A percentile compares a stretch with the other conserved stretches of the same genome.
These are phyloP conservation scores for Nannochloropsis gaditana DNA, from an alignment of 108 stramenopile species.

Conservation along the genomic window DNA sequence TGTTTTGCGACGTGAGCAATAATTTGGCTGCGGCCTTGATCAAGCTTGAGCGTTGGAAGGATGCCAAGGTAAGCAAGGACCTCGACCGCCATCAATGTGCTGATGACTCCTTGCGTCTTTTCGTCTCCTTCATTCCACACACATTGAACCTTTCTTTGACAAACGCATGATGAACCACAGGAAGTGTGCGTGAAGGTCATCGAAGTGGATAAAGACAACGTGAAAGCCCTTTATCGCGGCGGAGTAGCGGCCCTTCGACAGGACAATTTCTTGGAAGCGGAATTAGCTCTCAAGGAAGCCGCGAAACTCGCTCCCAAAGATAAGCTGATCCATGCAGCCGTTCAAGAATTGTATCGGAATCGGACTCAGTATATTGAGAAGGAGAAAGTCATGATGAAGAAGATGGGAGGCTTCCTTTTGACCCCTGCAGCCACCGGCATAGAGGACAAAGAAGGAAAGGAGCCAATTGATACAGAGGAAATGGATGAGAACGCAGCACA, in stretches of 20 bases:
- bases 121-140: neutral
- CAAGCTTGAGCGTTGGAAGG: neutral
- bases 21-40: constrained; percentile 17
- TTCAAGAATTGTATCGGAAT: neutral
- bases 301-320: neutral
- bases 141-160: neutral
- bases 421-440: neutral
- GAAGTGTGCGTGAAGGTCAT: neutral
- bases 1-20: constrained; percentile 15
- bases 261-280: constrained; percentile 10
- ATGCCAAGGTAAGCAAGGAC: neutral
- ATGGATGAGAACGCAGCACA: neutral
- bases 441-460: neutral
- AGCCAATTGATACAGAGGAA: neutral
- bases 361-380: neutral
- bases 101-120: neutral
- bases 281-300: neutral
- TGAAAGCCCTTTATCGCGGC: neutral
- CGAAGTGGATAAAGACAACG: neutral
- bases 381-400: constrained; percentile 10
- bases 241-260: neutral
- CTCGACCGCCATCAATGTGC: neutral
- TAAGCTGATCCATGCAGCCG: neutral
- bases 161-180: neutral
- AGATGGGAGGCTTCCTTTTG: constrained; percentile 5